Evolutionary conservation across 169 alveolate genomes (phyloP), one percentile per base, ranked within the genome.

Genomic region (Plasmodium relictum): DNA sequence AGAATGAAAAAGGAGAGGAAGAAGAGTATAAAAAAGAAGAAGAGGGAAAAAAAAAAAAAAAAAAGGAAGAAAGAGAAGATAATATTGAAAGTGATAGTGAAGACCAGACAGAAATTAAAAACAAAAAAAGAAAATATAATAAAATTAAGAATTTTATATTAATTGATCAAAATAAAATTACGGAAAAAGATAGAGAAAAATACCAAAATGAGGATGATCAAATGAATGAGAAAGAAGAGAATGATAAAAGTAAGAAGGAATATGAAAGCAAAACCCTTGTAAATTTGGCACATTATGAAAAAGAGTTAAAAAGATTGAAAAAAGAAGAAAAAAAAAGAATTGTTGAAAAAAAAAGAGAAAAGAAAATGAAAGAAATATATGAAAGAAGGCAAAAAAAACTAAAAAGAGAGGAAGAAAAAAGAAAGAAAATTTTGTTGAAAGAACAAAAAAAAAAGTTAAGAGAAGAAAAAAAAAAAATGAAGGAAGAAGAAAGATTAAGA

Each of bases 401-500:
- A 26, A 6, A 54, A 5, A 68, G 76, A 22, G 76, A 68, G 10
- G 62, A 68, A 68, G 76, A 68, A 24, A 68, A 26, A 50, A 50
- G 20, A 24, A 68, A 44, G 16, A 68, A 68, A n/a, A n/a, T 42
- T 0, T 26, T 14, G 42, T 41, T 68, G 20, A 68, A 24, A 31
- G 63, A 68, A 16, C 61, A 68, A 50, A 68, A 68, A 26, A 68
- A 68, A 6, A 68, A 26, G 42, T 10, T 68, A 9, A 22, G 76
- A 42, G 76, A 68, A 44, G 76, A 68, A 26, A 68, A 68, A 18
- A 68, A 68, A 68, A 68, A 24, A 39, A 42, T 68, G 18, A 68
- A 68, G 42, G 76, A 68, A n/a, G 61, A 68, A 50, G 76, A 68
- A 42, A 68, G 62, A 39, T 9, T 68, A 42, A 68, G 42, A 68